These are phyloP conservation scores for Phaeolepiota aurea DNA, from an alignment of 768 basidiomycete genomes.

Conservation along the genomic window DNA sequence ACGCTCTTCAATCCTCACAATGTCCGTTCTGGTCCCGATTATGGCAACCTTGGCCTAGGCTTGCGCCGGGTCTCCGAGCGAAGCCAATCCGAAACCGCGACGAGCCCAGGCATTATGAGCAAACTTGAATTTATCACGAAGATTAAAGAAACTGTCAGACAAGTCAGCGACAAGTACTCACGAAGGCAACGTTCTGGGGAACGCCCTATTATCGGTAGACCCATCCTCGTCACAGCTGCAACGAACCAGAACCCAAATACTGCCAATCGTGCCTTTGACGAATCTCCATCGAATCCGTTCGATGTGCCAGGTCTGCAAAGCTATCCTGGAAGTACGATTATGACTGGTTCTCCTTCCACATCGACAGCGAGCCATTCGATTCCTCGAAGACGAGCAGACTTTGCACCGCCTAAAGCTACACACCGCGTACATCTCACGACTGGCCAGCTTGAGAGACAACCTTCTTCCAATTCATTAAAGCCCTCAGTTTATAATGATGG, in stretches of 20 bases:
- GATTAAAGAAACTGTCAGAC: slow-evolving; percentile 55
- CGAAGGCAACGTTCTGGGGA: slow-evolving; percentile 23
- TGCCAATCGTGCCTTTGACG: slow-evolving; percentile 13
- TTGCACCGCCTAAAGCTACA: slow-evolving; percentile 49
- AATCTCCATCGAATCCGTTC: slow-evolving; percentile 30
- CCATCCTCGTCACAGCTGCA: slow-evolving; percentile 30
- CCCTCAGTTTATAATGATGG: slow-evolving; percentile 24
- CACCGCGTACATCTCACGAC: slow-evolving; percentile 32
- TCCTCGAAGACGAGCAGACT: slow-evolving; percentile 61
- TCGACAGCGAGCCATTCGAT: slow-evolving; percentile 61
- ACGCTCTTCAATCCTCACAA: background rate
- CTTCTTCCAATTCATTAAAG: slow-evolving; percentile 23
- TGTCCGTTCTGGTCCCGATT: slow-evolving; percentile 7
- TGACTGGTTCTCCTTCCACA: slow-evolving; percentile 53
- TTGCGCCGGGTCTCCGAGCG: slow-evolving; percentile 42
- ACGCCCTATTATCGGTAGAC: slow-evolving; percentile 52
- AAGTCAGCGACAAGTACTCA: slow-evolving; percentile 56
- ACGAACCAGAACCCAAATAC: slow-evolving; percentile 9
- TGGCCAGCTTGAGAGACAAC: slow-evolving; percentile 23
- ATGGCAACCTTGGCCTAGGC: slow-evolving; percentile 34
- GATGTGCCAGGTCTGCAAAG: slow-evolving; percentile 28
- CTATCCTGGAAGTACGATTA: slow-evolving; percentile 38
- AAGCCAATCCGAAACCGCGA: slow-evolving; percentile 16
- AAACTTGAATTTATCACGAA: slow-evolving; percentile 63
- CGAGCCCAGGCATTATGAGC: slow-evolving; percentile 52